Base-by-base conservation (phyloP, 164 flowering plant genomes). In the Umbilicus rupestris region DNA sequence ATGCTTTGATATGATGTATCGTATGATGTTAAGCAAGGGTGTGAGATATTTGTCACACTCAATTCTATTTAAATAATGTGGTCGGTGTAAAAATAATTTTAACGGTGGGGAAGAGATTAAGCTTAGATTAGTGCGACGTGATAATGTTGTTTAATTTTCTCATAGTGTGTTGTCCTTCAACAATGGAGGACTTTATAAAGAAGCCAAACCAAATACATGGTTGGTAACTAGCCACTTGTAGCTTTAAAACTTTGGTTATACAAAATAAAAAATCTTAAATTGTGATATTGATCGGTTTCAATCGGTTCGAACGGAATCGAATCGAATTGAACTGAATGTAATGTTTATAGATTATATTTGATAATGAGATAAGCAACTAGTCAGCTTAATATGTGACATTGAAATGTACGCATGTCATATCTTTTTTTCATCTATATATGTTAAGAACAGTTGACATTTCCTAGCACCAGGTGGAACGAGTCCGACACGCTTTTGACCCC, bases 391-490 rank as follows among this genome's bases (percentile, higher is more conserved):
- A n/a, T n/a, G n/a, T n/a, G n/a, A n/a, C n/a, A n/a, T n/a, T n/a
- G n/a, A n/a, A n/a, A n/a, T n/a, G n/a, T 26, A 24, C 60, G 28
- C 35, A 55, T 17, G 6, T 26, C 19, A n/a, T n/a, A n/a, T 55
- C 60, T 28, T 55, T 55, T 55, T 28, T 55, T 15, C 19, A 55
- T 55, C 57, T 9, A 26, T 28, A 55, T 33, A 55, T 26, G 16
- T 55, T 55, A 55, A 55, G 60, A 55, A 55, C 60, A 55, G 60
- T 55, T 55, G 19, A 11, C 60, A 55, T 55, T 55, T 12, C 60
- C 35, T 14, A 55, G 17, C 33, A 28, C 60, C 0, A 28, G 7
- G 3, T 55, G 60, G 28, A 55, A 55, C 60, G 28, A 33, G 28
- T 55, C 60, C 3, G 60, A 3, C 5, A 26, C 12, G 19, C 2